Evolutionary conservation across 768 basidiomycete genomes (phyloP).

Genomic region (Russula emetica): DNA sequence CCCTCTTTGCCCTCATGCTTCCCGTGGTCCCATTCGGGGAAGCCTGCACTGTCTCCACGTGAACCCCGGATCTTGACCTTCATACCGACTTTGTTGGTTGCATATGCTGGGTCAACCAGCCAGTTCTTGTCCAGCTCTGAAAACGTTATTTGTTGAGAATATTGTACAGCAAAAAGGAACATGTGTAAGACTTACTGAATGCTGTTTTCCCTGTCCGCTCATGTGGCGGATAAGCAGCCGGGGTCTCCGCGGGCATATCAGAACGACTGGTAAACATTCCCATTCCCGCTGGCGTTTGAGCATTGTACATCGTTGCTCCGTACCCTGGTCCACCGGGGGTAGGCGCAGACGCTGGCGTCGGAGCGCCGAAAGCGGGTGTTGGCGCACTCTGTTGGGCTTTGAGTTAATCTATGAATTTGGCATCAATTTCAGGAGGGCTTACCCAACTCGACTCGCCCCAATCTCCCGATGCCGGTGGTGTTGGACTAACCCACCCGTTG

Average conservation of each 20-base stretch:
- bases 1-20: slow-evolving; percentile 35
- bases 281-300: slow-evolving; percentile 33
- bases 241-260: slow-evolving; percentile 31
- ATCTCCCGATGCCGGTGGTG: slow-evolving; percentile 31
- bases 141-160: slow-evolving; percentile 10
- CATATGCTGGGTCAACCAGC: slow-evolving; percentile 39
- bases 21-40: slow-evolving; percentile 39
- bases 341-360: slow-evolving; percentile 40
- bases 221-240: slow-evolving; percentile 39
- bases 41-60: slow-evolving; percentile 29
- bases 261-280: slow-evolving; percentile 23
- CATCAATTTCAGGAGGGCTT: slow-evolving; percentile 31
- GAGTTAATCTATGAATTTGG: background rate
- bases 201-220: slow-evolving; percentile 28
- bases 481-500: slow-evolving; percentile 31
- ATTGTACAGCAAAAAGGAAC: slow-evolving; percentile 9
- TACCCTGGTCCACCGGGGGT: slow-evolving; percentile 36
- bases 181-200: slow-evolving; percentile 23
- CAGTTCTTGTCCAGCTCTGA: slow-evolving; percentile 40
- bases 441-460: slow-evolving; percentile 48
- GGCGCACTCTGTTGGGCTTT: slow-evolving; percentile 32
- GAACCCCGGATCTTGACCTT: slow-evolving; percentile 41
- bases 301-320: slow-evolving; percentile 36
- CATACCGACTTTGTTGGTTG: slow-evolving; percentile 36
- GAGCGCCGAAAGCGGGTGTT: slow-evolving; percentile 29